Conservation (phyloP, 1,284 basidiomycete genomes). For the Malassezia nana region DNA sequence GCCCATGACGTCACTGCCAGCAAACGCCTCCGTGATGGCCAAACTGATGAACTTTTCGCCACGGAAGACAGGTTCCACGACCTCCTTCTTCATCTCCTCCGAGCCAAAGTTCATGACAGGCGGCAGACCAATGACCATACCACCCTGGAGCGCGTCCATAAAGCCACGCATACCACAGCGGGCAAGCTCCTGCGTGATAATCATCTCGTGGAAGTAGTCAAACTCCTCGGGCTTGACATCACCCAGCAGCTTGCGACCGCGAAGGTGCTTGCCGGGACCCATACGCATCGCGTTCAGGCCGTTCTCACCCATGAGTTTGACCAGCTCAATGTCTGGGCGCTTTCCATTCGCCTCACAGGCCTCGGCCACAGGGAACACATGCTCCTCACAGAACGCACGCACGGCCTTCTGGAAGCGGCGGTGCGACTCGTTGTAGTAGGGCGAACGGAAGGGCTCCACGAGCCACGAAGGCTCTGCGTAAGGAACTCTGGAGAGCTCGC, state of each 20-base stretch:
- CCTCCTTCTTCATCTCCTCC: slow-evolving; percentile 63
- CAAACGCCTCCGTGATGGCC: slow-evolving; percentile 81
- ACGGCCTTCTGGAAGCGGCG: slow-evolving; percentile 47
- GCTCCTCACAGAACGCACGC: slow-evolving; percentile 40
- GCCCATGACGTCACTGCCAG: slow-evolving; percentile 70
- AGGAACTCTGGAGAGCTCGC: slow-evolving; percentile 44
- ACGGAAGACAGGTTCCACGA: slow-evolving; percentile 69
- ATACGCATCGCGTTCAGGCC: slow-evolving; percentile 75
- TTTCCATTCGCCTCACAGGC: slow-evolving; percentile 43
- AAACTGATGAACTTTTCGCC: slow-evolving; percentile 73
- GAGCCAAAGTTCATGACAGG: slow-evolving; percentile 68
- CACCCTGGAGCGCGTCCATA: slow-evolving; percentile 48
- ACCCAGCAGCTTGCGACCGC: slow-evolving; percentile 68
- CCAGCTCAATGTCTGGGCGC: slow-evolving; percentile 43
- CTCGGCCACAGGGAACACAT: slow-evolving; percentile 27
- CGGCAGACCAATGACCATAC: slow-evolving; percentile 50
- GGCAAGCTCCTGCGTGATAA: slow-evolving; percentile 70
- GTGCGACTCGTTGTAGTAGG: slow-evolving; percentile 50
- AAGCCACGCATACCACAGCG: slow-evolving; percentile 62
- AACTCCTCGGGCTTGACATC: slow-evolving; percentile 81
- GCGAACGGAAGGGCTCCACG: slow-evolving; percentile 34
- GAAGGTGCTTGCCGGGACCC: slow-evolving; percentile 66
- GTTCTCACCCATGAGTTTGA: slow-evolving; percentile 45
- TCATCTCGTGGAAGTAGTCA: slow-evolving; percentile 73
- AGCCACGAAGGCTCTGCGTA: slow-evolving; percentile 45